Evolutionary conservation across 2,329 filamentous ascomycete species (phyloP), one percentile per base, ranked within the genome.

Genomic region (Aspergillus sp.): DNA sequence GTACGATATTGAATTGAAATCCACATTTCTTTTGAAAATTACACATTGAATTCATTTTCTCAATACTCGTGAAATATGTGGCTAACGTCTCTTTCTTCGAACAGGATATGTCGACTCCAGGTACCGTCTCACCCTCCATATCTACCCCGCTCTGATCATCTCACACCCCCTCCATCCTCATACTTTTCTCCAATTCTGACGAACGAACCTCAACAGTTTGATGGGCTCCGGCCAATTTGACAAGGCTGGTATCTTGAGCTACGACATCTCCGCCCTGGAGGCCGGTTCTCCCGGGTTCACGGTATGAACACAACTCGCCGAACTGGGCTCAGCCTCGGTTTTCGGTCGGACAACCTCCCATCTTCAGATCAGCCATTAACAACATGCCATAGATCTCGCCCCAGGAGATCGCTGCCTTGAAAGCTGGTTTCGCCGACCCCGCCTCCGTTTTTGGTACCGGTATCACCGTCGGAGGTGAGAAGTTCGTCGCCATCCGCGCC

Each of bases 221-320:
- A 79, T 94, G 62, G 85, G 78, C 72, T 83, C 78, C 59, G 83
- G 83, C 62, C 84, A 90, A 66, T 71, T 95, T 63, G 85, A 93
- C 74, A 85, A 89, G 74, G 90, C 79, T 60, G 86, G 87, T 64
- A 90, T 95, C 67, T 82, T 93, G 76, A 90, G 86, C 70, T 73
- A 72, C 53, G 86, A 86, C 57, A 88, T 89, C 59, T 86, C 87
- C 71, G 89, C 84, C 65, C 77, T 81, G 58, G 94, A 89, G 88
- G 89, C 89, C 48, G 66, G 75, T 34, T 83, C 82, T 27, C 19
- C 78, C 42, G 79, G 76, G 56, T 95, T 95, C 74, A 73, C 76
- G 65, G 89, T 95, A 84, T 68, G 19, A 19, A 19, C 19, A 19
- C 19, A 19, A 2, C 2, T 19, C 19, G 19, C 19, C 19, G 19